Conservation (phyloP, 2,329 filamentous ascomycete genomes). For the Colletotrichum destructivum region DNA sequence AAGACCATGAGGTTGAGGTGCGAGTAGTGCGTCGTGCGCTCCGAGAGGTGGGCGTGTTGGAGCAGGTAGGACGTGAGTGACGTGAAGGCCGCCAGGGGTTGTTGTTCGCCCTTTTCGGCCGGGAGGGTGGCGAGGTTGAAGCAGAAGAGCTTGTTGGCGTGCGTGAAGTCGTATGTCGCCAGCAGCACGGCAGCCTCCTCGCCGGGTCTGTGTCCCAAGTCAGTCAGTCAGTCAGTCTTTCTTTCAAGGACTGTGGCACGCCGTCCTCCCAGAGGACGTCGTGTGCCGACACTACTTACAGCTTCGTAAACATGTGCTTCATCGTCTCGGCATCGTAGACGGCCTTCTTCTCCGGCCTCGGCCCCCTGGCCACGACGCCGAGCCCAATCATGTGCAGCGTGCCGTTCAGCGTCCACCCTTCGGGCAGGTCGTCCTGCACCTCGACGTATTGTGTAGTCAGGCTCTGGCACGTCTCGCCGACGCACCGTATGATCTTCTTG, state of each 20-base stretch:
- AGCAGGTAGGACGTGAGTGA: slow-evolving; percentile 94
- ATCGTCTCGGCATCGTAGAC: slow-evolving; percentile 83
- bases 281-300: slow-evolving; percentile 69
- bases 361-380: slow-evolving; percentile 79
- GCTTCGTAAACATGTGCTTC: slow-evolving; percentile 83
- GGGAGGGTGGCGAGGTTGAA: slow-evolving; percentile 81
- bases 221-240: slow-evolving; percentile 3
- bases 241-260: too few relatives aligned
- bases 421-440: slow-evolving; percentile 90
- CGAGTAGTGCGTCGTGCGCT: slow-evolving; percentile 84
- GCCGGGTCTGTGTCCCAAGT: slow-evolving; percentile 73
- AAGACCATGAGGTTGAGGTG: slow-evolving; percentile 89
- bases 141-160: slow-evolving; percentile 96
- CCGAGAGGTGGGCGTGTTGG: slow-evolving; percentile 91
- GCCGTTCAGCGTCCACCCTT: slow-evolving; percentile 87
- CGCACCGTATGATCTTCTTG: slow-evolving; percentile 82
- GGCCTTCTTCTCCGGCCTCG: slow-evolving; percentile 72
- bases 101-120: slow-evolving; percentile 76
- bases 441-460: slow-evolving; percentile 84
- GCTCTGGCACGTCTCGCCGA: slow-evolving; percentile 79
- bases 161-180: slow-evolving; percentile 91
- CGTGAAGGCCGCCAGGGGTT: slow-evolving; percentile 85
- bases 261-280: too few relatives aligned
- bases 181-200: slow-evolving; percentile 85
- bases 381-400: slow-evolving; percentile 90